Conservation (phyloP, 495 filamentous ascomycete species). For the Haplographium delicatum region DNA sequence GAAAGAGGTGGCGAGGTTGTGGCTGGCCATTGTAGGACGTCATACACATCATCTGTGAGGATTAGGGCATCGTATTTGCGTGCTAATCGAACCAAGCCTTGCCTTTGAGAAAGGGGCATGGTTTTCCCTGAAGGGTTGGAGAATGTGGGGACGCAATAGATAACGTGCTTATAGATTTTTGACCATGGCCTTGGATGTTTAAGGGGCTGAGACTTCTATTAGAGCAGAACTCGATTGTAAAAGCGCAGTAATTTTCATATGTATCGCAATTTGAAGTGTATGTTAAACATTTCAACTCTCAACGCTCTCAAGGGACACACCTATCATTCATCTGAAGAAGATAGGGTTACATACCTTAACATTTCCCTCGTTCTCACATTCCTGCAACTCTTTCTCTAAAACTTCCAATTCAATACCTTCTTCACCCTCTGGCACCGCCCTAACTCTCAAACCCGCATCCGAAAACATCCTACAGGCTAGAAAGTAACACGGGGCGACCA, state of each 20-base stretch:
- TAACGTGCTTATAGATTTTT: slow-evolving; percentile 75
- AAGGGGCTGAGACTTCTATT: slow-evolving; percentile 22
- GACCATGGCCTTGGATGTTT: slow-evolving; percentile 35
- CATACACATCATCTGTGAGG: slow-evolving; percentile 88
- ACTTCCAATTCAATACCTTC: slow-evolving; percentile 63
- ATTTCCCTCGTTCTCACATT: slow-evolving; percentile 15
- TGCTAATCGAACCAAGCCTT: slow-evolving; percentile 60
- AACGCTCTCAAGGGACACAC: neutral
- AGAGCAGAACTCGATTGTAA: too few species aligned
- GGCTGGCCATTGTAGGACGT: slow-evolving; percentile 69
- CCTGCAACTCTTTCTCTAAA: slow-evolving; percentile 34
- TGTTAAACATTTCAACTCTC: too few species aligned
- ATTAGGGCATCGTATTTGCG: slow-evolving; percentile 69
- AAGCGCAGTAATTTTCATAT: too few species aligned
- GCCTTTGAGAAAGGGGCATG: slow-evolving; percentile 57
- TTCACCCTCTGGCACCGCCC: slow-evolving; percentile 66
- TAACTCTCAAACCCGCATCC: slow-evolving; percentile 66
- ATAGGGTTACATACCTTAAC: slow-evolving; percentile 13
- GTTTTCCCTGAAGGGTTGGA: slow-evolving; percentile 76
- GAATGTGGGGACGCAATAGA: slow-evolving; percentile 81
- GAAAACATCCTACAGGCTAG: slow-evolving; percentile 74
- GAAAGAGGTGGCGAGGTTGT: slow-evolving; percentile 8
- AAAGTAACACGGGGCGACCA: slow-evolving; percentile 75
- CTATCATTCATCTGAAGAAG: neutral
- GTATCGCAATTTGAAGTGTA: too few species aligned